Evolutionary conservation across 768 basidiomycete species (phyloP).

Genomic region (Boletus insuetus): DNA sequence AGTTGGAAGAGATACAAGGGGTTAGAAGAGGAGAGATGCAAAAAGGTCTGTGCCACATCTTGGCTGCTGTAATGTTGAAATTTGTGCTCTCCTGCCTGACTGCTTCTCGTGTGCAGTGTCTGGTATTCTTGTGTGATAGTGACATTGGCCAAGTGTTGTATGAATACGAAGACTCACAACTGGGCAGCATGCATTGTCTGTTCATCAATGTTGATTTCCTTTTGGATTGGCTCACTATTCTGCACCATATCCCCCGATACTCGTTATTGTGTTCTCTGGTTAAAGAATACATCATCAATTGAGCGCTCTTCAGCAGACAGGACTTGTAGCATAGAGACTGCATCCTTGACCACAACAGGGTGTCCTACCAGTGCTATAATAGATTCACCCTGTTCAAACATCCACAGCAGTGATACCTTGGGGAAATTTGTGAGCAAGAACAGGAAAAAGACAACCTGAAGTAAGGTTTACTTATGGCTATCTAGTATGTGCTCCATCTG

Average conservation of each 20-base stretch:
- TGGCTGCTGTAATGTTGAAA: conserved; percentile 97
- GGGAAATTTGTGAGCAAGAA: not conserved
- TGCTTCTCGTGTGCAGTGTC: conserved; percentile 94
- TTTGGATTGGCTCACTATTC: not conserved
- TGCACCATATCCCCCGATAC: not conserved
- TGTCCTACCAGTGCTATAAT: not conserved
- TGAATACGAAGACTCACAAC: not conserved
- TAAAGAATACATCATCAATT: not conserved
- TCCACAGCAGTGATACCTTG: not conserved
- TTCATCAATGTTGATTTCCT: not conserved
- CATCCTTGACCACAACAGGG: not conserved
- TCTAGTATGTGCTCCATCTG: too few relatives aligned
- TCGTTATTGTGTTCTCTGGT: too few relatives aligned
- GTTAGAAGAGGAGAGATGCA: not conserved
- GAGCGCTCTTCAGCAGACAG: not conserved
- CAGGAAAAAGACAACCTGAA: not conserved
- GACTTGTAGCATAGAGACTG: not conserved
- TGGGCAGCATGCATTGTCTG: not conserved
- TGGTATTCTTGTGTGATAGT: too few relatives aligned
- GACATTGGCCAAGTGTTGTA: not conserved
- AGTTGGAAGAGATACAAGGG: not conserved
- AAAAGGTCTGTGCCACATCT: conserved; percentile 47
- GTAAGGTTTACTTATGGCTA: not conserved
- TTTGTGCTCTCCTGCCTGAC: conserved; percentile 92
- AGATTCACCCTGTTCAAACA: not conserved